Evolutionary conservation across 352 stramenopile species (phyloP).

Genomic region (Phytophthora meadii): DNA sequence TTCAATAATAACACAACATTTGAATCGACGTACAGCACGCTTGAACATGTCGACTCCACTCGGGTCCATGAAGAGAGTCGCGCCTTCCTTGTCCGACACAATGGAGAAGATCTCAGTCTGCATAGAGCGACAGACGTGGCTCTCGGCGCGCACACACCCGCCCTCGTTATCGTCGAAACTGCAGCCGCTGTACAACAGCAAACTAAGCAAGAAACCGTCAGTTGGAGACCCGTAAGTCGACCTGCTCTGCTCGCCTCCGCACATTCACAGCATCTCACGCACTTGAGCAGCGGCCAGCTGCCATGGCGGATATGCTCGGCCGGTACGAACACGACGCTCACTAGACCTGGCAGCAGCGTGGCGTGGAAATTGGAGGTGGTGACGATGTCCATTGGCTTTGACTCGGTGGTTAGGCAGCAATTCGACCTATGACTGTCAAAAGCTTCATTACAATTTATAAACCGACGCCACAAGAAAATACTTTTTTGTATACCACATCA

Average conservation of each 20-base stretch:
- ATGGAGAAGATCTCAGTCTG: slow-evolving; percentile 90
- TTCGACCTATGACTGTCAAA: neutral
- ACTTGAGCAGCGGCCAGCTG: slow-evolving; percentile 89
- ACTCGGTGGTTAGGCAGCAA: neutral
- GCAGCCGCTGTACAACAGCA: slow-evolving; percentile 85
- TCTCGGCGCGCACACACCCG: slow-evolving; percentile 45
- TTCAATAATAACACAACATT: neutral
- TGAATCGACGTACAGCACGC: slow-evolving; percentile 52
- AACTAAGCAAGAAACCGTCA: slow-evolving; percentile 37
- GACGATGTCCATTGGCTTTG: slow-evolving; percentile 77
- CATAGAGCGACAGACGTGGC: slow-evolving; percentile 76
- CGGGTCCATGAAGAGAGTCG: slow-evolving; percentile 87
- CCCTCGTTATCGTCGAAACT: slow-evolving; percentile 79
- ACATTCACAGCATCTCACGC: slow-evolving; percentile 38
- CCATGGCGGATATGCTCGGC: slow-evolving; percentile 69
- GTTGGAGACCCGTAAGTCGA: neutral
- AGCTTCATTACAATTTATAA: no score
- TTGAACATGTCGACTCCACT: slow-evolving; percentile 85
- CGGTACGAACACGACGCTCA: slow-evolving; percentile 85
- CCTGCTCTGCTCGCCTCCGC: slow-evolving; percentile 5
- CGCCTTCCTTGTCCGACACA: slow-evolving; percentile 74
- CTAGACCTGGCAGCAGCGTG: slow-evolving; percentile 81
- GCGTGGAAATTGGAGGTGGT: slow-evolving; percentile 92
- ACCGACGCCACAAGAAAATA: no score
- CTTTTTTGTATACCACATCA: no score